Evolutionary conservation across 495 filamentous ascomycete genomes (phyloP), one percentile per base, ranked within the genome.

Genomic region (Penicillium tannophilum): DNA sequence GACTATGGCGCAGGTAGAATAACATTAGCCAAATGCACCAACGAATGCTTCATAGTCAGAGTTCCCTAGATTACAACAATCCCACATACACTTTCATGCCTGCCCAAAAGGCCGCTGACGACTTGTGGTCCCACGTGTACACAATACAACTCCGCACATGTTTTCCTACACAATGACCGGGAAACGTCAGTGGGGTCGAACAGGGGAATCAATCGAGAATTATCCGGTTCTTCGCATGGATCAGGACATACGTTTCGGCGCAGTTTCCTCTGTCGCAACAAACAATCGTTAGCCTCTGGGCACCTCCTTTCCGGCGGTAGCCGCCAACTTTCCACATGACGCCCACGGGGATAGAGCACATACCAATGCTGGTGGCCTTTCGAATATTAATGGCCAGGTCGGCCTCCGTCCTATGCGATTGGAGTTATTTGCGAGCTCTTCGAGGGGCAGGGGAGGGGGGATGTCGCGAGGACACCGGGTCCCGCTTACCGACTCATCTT

Each of bases 101-200:
- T 48, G 90, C 86, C 94, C 94, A 98, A 78, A 98, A 98, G 66
- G 92, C 91, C 64, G 86, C 82, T 43, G 93, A 97, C 61, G 90
- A 95, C 79, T 97, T 97, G 81, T 98, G 92, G 79, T 98, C 94
- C 94, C 94, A 98, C 56, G 94, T 98, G 72, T 98, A 98, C 44
- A 98, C 93, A 72, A 98, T 98, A 71, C 91, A 96, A 68, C 89
- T 92, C 58, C 94, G 89, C 59, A 98, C 94, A 92, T 98, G 94
- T 76, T 98, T 98, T 62, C 88, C 86, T 88, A 60, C 30, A 41
- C 42, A 43, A 30, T 30, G n/a, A 19, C 50, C 6, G 28, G 12
- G 26, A 26, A 48, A 17, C 17, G 57, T 63, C 56, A 62, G 63
- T 63, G 52, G 52, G 55, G 24, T 55, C 48, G 61, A 61, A 12